Conservation (phyloP, 805 yeast genomes). For the Cyberlindnera mississippiensis region DNA sequence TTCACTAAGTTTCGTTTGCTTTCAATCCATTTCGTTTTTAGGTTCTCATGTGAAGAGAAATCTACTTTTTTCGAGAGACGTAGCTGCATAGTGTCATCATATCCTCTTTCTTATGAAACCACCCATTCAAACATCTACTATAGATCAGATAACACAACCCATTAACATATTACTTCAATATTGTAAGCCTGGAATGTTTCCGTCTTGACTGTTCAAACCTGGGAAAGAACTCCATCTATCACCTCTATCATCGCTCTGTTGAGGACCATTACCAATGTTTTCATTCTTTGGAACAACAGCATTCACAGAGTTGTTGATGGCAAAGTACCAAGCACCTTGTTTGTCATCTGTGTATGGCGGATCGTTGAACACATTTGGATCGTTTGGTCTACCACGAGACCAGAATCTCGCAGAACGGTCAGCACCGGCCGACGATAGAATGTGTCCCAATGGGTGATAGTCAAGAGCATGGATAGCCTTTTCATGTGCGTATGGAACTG, state of each 20-base stretch:
- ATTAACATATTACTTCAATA: too few relatives aligned
- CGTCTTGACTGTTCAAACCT: slow-evolving; percentile 6
- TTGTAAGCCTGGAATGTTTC: slow-evolving; percentile 15
- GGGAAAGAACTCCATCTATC: slow-evolving; percentile 4
- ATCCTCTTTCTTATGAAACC: too few relatives aligned
- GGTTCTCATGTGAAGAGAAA: too few relatives aligned
- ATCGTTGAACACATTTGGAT: slow-evolving; percentile 76
- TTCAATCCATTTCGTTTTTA: too few relatives aligned
- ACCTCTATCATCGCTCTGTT: slow-evolving; percentile 1
- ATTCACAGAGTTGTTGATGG: slow-evolving; percentile 35
- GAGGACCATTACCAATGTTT: slow-evolving; percentile 22
- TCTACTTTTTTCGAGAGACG: too few relatives aligned
- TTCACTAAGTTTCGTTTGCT: too few relatives aligned
- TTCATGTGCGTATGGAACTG: slow-evolving; percentile 90
- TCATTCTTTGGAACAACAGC: slow-evolving; percentile 32
- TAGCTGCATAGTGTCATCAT: too few relatives aligned
- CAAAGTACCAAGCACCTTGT: slow-evolving; percentile 53
- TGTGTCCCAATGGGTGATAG: slow-evolving; percentile 92
- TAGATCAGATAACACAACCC: too few relatives aligned
- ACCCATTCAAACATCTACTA: too few relatives aligned
- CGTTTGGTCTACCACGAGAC: slow-evolving; percentile 91
- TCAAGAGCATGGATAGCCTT: slow-evolving; percentile 86
- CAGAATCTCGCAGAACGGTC: slow-evolving; percentile 92
- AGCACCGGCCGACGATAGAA: slow-evolving; percentile 87
- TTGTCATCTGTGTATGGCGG: slow-evolving; percentile 71